Conservation (phyloP, 202 grass and related monocot genomes). For the Brachypodium distachyon region DNA sequence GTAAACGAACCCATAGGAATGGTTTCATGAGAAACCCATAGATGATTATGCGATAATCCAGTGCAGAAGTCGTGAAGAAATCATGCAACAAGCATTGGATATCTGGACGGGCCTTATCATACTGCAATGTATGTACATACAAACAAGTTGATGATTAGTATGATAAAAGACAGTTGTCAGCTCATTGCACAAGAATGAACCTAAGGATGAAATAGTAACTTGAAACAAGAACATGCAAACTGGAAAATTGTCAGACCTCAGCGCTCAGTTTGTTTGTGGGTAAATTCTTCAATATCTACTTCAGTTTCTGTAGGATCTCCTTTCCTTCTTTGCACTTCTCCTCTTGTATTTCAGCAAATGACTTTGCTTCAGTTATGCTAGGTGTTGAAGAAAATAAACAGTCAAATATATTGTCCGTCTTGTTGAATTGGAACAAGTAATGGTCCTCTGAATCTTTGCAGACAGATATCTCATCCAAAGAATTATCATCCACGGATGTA, state of each 20-base stretch:
- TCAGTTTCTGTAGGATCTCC: background rate
- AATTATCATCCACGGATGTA: background rate
- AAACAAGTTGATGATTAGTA: background rate
- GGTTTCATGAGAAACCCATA: no score
- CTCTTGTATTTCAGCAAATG: background rate
- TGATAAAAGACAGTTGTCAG: background rate
- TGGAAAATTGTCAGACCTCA: background rate
- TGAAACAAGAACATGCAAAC: background rate
- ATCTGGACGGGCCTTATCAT: background rate
- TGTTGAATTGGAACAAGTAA: background rate
- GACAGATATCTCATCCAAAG: background rate
- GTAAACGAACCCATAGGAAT: no score
- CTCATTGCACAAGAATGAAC: background rate
- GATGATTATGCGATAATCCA: background rate
- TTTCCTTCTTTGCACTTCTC: background rate
- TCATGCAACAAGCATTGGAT: background rate
- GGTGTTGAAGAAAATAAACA: background rate
- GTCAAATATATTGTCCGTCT: background rate
- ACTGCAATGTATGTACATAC: background rate
- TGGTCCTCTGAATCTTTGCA: background rate
- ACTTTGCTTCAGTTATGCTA: background rate
- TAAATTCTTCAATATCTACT: background rate
- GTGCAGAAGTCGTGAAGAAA: background rate
- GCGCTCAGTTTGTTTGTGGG: background rate
- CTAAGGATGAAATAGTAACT: background rate